phyloP scores from a whole-genome alignment of 2,329 filamentous ascomycete species.

The Trichoderma sp. region DNA sequence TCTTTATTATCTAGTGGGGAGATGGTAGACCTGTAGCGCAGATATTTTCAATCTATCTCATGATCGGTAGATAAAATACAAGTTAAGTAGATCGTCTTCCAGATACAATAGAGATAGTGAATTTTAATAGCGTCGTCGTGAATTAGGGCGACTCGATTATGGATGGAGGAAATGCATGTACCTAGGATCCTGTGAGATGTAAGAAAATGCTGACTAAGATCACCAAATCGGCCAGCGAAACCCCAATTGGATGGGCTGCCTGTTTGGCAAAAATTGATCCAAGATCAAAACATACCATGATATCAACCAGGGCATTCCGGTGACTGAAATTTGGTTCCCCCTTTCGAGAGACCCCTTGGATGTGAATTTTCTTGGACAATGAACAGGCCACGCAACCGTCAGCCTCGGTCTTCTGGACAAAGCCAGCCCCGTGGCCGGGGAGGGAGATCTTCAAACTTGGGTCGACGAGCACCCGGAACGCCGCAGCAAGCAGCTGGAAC shows the following conservation, averaged over 20 bases:
- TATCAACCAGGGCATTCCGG: neutral
- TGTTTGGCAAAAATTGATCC: too few species aligned
- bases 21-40: neutral
- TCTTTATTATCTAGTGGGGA: neutral
- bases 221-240: neutral
- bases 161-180: too few species aligned
- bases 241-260: too few species aligned
- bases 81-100: too few species aligned
- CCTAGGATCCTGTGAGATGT: neutral
- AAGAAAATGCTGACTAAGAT: neutral
- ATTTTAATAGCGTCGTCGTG: neutral
- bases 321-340: neutral
- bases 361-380: conserved; percentile 23
- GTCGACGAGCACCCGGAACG: conserved; percentile 28
- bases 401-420: conserved; percentile 29
- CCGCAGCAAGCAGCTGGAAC: conserved; percentile 36
- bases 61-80: neutral
- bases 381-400: conserved; percentile 35
- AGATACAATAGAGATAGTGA: neutral
- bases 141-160: neutral
- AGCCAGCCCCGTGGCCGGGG: conserved; percentile 20
- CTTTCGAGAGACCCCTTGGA: neutral
- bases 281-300: too few species aligned
- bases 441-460: neutral
- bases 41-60: neutral